phyloP scores from a whole-genome alignment of 2,329 filamentous ascomycete species.

The Colletotrichum sp. region DNA sequence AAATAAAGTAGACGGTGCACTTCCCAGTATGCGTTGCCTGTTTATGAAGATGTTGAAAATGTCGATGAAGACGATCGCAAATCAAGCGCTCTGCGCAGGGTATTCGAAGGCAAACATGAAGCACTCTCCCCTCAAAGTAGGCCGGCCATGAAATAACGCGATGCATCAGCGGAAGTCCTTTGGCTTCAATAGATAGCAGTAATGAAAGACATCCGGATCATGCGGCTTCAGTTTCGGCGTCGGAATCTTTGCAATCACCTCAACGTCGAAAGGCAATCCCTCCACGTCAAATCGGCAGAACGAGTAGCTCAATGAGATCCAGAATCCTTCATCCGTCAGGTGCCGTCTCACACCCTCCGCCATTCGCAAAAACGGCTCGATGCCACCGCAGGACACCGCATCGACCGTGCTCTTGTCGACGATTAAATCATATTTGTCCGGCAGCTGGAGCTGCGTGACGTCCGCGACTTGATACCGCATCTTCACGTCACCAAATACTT shows the following conservation, averaged over 20 bases:
- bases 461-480: slow-evolving; percentile 51
- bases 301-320: slow-evolving; percentile 56
- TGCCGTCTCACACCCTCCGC: slow-evolving; percentile 36
- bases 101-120: background rate
- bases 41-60: background rate
- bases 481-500: slow-evolving; percentile 47
- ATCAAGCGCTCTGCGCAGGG: background rate
- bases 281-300: slow-evolving; percentile 41
- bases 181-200: slow-evolving; percentile 49
- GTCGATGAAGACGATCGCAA: background rate
- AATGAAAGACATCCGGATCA: slow-evolving; percentile 53
- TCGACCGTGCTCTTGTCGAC: slow-evolving; percentile 57
- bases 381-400: slow-evolving; percentile 51
- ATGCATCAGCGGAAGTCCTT: background rate
- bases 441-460: slow-evolving; percentile 40
- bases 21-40: background rate
- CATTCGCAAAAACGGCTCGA: slow-evolving; percentile 42
- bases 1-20: background rate
- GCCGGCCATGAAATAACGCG: background rate
- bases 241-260: slow-evolving; percentile 46
- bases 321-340: slow-evolving; percentile 42
- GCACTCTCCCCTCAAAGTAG: background rate
- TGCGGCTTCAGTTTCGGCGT: slow-evolving; percentile 42
- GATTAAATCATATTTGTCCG: slow-evolving; percentile 43
- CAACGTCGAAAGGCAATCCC: slow-evolving; percentile 44